Percentiles rank a stretch among this genome's conserved stretches.
Conservation (phyloP, 2,329 filamentous ascomycete genomes). For the Alternaria solani region DNA sequence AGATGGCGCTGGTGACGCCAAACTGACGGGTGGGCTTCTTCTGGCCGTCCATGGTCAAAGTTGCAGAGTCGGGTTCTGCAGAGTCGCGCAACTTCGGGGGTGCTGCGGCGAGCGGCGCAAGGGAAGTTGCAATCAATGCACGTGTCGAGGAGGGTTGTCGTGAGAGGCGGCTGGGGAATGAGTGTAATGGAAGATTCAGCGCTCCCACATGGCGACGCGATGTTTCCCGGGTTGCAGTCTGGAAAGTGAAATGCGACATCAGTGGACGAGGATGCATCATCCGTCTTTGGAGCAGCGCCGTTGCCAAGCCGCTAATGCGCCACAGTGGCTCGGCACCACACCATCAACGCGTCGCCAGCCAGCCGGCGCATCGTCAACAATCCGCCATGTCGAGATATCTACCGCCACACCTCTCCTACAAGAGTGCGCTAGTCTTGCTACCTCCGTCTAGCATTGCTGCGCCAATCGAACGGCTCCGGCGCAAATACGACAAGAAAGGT, state of each 20-base stretch:
- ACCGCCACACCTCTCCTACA: slow-evolving; percentile 35
- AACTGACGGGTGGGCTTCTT: slow-evolving; percentile 50
- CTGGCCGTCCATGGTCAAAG: slow-evolving; percentile 43
- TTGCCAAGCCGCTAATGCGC: slow-evolving; percentile 27
- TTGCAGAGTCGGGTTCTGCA: slow-evolving; percentile 9
- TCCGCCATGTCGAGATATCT: slow-evolving; percentile 21
- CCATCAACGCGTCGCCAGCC: not conserved
- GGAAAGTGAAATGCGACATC: slow-evolving; percentile 28
- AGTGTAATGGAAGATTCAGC: slow-evolving; percentile 19
- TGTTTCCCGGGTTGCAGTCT: slow-evolving; percentile 18
- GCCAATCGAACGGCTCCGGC: slow-evolving; percentile 38
- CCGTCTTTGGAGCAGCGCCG: slow-evolving; percentile 22
- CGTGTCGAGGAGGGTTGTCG: slow-evolving; percentile 22
- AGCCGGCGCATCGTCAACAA: not conserved
- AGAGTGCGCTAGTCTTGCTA: slow-evolving; percentile 37
- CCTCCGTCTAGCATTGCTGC: slow-evolving; percentile 30
- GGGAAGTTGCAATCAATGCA: slow-evolving; percentile 26
- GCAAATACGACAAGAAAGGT: slow-evolving; percentile 31
- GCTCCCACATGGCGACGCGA: slow-evolving; percentile 46
- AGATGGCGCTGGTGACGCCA: slow-evolving; percentile 88
- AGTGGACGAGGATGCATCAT: slow-evolving; percentile 20
- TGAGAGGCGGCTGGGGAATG: slow-evolving; percentile 16
- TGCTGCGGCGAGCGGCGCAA: slow-evolving; percentile 31
- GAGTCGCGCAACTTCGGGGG: slow-evolving; percentile 27
- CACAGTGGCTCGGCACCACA: slow-evolving; percentile 5